These are phyloP conservation scores for Xylariaceae sp. DNA, from an alignment of 2,329 filamentous ascomycete species.

Conservation along the genomic window DNA sequence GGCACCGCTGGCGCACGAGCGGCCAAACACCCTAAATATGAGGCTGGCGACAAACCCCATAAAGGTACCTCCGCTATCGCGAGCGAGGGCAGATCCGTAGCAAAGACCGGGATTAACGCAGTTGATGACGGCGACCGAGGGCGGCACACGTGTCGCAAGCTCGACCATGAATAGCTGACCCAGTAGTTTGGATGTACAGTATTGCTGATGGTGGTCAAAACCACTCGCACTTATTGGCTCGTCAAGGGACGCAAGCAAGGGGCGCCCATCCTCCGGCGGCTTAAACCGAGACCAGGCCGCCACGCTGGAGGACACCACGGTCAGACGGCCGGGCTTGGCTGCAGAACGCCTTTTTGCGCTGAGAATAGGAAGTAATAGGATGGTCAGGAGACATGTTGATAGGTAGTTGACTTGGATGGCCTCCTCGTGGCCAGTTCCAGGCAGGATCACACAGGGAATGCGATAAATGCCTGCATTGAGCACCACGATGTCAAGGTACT, in stretches of 20 bases:
- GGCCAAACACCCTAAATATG: conserved; percentile 14
- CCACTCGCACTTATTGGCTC: not conserved
- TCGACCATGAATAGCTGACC: conserved; percentile 31
- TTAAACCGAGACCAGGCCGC: conserved; percentile 11
- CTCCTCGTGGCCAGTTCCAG: conserved; percentile 35
- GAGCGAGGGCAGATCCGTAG: conserved; percentile 10
- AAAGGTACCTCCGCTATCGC: conserved; percentile 13
- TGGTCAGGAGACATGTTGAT: conserved; percentile 44
- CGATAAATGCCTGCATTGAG: conserved; percentile 33
- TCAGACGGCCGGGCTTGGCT: conserved; percentile 18
- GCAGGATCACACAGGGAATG: conserved; percentile 18
- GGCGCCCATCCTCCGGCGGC: not conserved
- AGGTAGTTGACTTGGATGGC: conserved; percentile 52
- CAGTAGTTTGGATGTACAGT: conserved; percentile 29
- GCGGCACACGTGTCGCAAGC: conserved; percentile 28
- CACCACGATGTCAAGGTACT: conserved; percentile 39
- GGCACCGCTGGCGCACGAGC: conserved; percentile 10
- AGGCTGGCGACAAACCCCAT: conserved; percentile 6
- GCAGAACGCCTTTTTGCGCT: conserved; percentile 30
- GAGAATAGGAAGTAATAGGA: conserved; percentile 46
- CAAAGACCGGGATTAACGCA: conserved; percentile 20
- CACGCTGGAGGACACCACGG: conserved; percentile 29
- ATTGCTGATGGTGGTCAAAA: conserved; percentile 17
- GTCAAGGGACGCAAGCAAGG: conserved; percentile 8
- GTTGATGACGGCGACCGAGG: conserved; percentile 16